A percentile compares a stretch with the other conserved stretches of the same genome.
phyloP scores from a whole-genome alignment of 164 flowering plant species.

The Warburgia ugandensis region DNA sequence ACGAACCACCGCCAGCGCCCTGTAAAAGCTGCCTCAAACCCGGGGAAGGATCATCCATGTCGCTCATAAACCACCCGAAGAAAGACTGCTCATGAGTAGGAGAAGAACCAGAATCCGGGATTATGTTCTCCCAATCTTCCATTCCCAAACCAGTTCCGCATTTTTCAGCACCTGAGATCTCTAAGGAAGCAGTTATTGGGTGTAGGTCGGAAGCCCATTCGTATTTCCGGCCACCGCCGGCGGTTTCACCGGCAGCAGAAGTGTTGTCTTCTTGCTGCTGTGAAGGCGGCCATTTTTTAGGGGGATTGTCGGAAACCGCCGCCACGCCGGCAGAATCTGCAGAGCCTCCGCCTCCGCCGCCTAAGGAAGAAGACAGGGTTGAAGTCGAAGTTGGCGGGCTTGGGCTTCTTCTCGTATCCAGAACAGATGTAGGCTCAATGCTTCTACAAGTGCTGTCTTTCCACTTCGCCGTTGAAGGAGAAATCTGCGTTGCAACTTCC shows the following conservation, averaged over 20 bases:
- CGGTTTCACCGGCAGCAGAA: slow-evolving; percentile 3
- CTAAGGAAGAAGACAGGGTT: slow-evolving; percentile 59
- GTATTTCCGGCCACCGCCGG: slow-evolving; percentile 12
- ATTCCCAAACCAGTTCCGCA: slow-evolving; percentile 41
- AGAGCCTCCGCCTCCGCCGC: slow-evolving; percentile 34
- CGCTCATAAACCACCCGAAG: slow-evolving; percentile 57
- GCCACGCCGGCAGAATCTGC: slow-evolving; percentile 50
- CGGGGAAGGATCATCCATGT: slow-evolving; percentile 51
- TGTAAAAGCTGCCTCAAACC: slow-evolving; percentile 52
- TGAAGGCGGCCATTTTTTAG: slow-evolving; percentile 24
- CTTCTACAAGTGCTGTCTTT: slow-evolving; percentile 24
- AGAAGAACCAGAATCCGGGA: slow-evolving; percentile 40
- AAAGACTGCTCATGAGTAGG: slow-evolving; percentile 64
- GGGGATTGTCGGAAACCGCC: slow-evolving; percentile 32
- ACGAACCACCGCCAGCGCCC: slow-evolving; percentile 15
- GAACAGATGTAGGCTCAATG: slow-evolving; percentile 66
- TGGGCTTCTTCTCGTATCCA: slow-evolving; percentile 63
- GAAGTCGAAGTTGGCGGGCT: slow-evolving; percentile 74
- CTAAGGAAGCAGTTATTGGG: slow-evolving; percentile 15
- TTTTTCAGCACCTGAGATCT: slow-evolving; percentile 28
- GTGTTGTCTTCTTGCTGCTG: slow-evolving; percentile 22
- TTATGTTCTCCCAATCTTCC: slow-evolving; percentile 67
- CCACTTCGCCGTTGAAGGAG: slow-evolving; percentile 23
- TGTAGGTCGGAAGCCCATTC: slow-evolving; percentile 31
- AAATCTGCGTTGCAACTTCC: slow-evolving; percentile 21